Conservation (phyloP, 164 flowering plant species). For the Macadamia integrifolia region DNA sequence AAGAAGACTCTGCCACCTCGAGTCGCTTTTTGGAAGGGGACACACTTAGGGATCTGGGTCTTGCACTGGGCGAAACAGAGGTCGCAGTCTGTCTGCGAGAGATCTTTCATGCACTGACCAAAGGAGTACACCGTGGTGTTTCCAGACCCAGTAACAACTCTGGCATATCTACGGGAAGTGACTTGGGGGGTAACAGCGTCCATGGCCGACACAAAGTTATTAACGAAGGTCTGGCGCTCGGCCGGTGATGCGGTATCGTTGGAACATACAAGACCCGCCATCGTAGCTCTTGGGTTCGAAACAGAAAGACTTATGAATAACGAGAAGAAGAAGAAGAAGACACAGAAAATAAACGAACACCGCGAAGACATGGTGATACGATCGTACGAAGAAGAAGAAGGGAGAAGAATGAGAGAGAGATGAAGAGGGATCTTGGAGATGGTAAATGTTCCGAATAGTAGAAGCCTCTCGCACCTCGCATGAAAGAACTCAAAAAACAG, state of each 20-base stretch:
- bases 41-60: slow-evolving; percentile 49
- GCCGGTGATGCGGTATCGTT: slow-evolving; percentile 37
- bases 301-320: slow-evolving; percentile 7
- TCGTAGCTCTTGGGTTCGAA: slow-evolving; percentile 58
- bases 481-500: too few species aligned
- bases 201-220: slow-evolving; percentile 48
- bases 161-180: slow-evolving; percentile 26
- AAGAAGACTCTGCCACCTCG: slow-evolving; percentile 48
- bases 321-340: slow-evolving; percentile 7
- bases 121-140: slow-evolving; percentile 50
- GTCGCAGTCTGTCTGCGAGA: slow-evolving; percentile 49
- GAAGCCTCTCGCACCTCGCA: too few species aligned
- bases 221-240: slow-evolving; percentile 28
- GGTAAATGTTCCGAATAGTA: too few species aligned
- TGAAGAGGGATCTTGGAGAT: too few species aligned
- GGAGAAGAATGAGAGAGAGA: too few species aligned
- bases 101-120: slow-evolving; percentile 68
- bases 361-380: too few species aligned
- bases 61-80: slow-evolving; percentile 60
- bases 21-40: slow-evolving; percentile 50
- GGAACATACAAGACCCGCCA: slow-evolving; percentile 49
- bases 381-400: too few species aligned
- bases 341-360: background rate
- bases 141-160: slow-evolving; percentile 34
- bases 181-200: slow-evolving; percentile 38